phyloP scores from a whole-genome alignment of 2,329 filamentous ascomycete species.

The Colletotrichum sp. region DNA sequence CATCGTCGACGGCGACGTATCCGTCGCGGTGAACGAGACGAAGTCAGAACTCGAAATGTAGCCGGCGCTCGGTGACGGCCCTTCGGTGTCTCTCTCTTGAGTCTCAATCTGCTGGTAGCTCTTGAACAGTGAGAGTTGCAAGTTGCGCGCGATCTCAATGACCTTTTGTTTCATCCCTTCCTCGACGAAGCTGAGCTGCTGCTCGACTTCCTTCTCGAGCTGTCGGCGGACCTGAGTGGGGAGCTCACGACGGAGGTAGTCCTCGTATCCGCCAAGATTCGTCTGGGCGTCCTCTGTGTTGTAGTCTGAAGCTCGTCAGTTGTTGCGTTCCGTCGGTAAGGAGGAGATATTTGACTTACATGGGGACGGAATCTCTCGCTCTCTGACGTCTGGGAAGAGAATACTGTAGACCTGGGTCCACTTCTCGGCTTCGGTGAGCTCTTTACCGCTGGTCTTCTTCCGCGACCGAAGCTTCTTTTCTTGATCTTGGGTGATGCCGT shows the following conservation, averaged over 20 bases:
- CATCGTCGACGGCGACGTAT: constrained; percentile 13
- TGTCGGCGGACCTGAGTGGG: constrained; percentile 33
- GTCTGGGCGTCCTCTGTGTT: constrained; percentile 27
- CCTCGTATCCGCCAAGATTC: constrained; percentile 28
- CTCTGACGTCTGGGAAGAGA: constrained; percentile 36
- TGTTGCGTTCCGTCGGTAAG: neutral
- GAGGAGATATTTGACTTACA: neutral
- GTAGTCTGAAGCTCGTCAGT: constrained; percentile 32
- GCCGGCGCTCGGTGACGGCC: neutral
- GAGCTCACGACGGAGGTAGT: constrained; percentile 35
- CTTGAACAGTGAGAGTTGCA: constrained; percentile 25
- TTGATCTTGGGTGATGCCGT: constrained; percentile 41
- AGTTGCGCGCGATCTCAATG: constrained; percentile 25
- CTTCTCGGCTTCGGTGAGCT: constrained; percentile 39
- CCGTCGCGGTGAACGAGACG: neutral
- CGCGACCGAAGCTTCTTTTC: constrained; percentile 38
- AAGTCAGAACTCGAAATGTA: neutral
- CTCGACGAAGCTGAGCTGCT: constrained; percentile 28
- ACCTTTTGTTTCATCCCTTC: constrained; percentile 26
- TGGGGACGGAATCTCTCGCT: constrained; percentile 23
- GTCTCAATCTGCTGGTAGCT: constrained; percentile 21
- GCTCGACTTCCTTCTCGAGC: constrained; percentile 32
- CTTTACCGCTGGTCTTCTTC: constrained; percentile 31
- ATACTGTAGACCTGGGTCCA: constrained; percentile 42
- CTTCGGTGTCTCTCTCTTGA: neutral